phyloP scores from a whole-genome alignment of 495 filamentous ascomycete genomes.

The Apodospora peruviana region DNA sequence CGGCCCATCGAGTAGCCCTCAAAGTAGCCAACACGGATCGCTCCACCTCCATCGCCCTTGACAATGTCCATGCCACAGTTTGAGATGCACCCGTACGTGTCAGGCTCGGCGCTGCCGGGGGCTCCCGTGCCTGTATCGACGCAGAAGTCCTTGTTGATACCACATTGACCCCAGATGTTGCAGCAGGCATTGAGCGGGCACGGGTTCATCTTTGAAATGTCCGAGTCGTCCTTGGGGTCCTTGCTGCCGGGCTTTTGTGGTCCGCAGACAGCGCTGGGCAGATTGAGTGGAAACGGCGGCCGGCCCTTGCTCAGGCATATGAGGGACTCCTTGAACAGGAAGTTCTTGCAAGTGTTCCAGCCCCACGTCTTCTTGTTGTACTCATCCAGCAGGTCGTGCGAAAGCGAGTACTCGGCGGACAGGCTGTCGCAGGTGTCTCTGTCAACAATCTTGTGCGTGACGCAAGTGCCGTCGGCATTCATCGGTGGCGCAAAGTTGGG shows the following conservation, averaged over 20 bases:
- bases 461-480: constrained; percentile 39
- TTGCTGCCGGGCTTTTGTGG: constrained; percentile 35
- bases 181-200: constrained; percentile 32
- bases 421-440: constrained; percentile 34
- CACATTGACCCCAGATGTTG: constrained; percentile 29
- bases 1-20: constrained; percentile 21
- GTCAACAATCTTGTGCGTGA: constrained; percentile 22
- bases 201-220: constrained; percentile 24
- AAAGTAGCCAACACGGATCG: constrained; percentile 22
- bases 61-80: constrained; percentile 42
- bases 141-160: constrained; percentile 44
- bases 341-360: constrained; percentile 38
- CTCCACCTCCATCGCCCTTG: background rate
- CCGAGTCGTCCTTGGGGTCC: constrained; percentile 5
- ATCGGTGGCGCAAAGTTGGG: constrained; percentile 34
- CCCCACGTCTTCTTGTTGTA: constrained; percentile 47
- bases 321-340: constrained; percentile 12
- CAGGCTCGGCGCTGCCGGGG: constrained; percentile 29
- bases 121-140: constrained; percentile 24
- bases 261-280: constrained; percentile 38
- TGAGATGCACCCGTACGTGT: constrained; percentile 41
- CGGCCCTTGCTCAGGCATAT: constrained; percentile 47
- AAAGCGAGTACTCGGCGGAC: constrained; percentile 24
- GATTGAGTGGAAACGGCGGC: constrained; percentile 38
- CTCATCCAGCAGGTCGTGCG: constrained; percentile 24